These are phyloP conservation scores for Apiospora saccharicola DNA, from an alignment of 2,329 filamentous ascomycete genomes.

Conservation along the genomic window DNA sequence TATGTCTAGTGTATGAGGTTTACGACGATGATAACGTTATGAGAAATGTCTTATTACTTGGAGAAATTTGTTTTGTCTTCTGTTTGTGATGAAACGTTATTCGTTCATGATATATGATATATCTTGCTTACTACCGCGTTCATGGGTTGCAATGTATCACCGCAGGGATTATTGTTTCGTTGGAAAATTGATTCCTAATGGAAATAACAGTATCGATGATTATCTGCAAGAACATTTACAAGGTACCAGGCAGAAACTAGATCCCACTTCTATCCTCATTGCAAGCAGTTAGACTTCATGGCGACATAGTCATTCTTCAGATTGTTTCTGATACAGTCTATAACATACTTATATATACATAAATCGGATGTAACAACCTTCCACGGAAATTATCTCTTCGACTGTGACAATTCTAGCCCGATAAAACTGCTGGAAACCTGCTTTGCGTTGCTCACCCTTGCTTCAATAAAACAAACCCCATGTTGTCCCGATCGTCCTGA, in stretches of 20 bases:
- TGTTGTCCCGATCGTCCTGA: constrained; percentile 63
- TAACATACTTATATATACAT: neutral
- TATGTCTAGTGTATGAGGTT: constrained; percentile 4
- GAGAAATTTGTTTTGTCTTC: neutral
- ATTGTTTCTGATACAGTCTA: neutral
- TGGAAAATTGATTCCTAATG: too few species aligned
- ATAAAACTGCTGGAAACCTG: neutral
- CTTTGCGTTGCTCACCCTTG: constrained; percentile 5
- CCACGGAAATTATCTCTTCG: neutral
- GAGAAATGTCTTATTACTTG: constrained; percentile 16
- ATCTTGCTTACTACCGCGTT: too few species aligned
- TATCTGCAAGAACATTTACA: neutral
- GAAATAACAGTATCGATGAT: neutral
- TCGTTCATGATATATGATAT: neutral
- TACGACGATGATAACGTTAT: constrained; percentile 1
- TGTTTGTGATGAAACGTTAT: neutral
- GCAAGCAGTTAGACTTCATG: neutral
- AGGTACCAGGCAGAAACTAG: too few species aligned
- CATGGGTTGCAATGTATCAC: neutral
- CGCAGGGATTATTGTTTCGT: too few species aligned
- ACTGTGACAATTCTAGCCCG: neutral
- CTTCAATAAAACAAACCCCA: constrained; percentile 44
- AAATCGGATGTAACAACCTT: neutral
- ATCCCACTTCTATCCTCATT: neutral
- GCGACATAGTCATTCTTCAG: neutral